Percentiles rank a stretch among this genome's conserved stretches.
Conservation (phyloP, 495 filamentous ascomycete species). For the Schizothecium vesticola region DNA sequence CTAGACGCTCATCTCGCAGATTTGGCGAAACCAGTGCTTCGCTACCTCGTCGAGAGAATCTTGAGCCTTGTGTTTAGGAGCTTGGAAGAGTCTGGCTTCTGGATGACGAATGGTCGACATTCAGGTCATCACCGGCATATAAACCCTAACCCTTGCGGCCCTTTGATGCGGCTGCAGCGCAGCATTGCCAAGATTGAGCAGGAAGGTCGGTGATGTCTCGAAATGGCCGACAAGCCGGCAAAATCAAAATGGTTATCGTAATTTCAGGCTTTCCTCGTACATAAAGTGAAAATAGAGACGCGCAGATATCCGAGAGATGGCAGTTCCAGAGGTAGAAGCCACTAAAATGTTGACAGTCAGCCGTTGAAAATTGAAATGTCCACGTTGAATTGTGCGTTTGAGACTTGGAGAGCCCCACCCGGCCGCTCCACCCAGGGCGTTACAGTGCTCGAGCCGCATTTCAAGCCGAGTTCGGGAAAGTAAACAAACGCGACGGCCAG, state of each 20-base stretch:
- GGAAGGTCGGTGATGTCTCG: not conserved
- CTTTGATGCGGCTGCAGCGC: not conserved
- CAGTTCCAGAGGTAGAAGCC: not conserved
- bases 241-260: not conserved
- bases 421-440: not conserved
- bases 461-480: not conserved
- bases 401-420: not conserved
- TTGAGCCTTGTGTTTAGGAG: not conserved
- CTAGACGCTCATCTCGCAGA: not conserved
- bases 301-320: not conserved
- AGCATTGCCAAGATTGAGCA: not conserved
- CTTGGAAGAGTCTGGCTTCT: not conserved
- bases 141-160: not conserved
- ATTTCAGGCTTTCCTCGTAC: not conserved
- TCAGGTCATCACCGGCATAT: not conserved
- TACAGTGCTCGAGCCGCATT: not conserved
- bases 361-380: not conserved
- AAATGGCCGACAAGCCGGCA: not conserved
- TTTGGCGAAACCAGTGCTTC: not conserved
- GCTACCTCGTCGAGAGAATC: not conserved
- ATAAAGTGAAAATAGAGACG: not conserved
- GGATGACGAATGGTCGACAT: not conserved
- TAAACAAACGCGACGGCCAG: slow-evolving; percentile 3
- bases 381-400: not conserved
- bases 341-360: not conserved